phyloP scores from a whole-genome alignment of 176 grass and related monocot genomes.

The Rhynchospora breviuscula region DNA sequence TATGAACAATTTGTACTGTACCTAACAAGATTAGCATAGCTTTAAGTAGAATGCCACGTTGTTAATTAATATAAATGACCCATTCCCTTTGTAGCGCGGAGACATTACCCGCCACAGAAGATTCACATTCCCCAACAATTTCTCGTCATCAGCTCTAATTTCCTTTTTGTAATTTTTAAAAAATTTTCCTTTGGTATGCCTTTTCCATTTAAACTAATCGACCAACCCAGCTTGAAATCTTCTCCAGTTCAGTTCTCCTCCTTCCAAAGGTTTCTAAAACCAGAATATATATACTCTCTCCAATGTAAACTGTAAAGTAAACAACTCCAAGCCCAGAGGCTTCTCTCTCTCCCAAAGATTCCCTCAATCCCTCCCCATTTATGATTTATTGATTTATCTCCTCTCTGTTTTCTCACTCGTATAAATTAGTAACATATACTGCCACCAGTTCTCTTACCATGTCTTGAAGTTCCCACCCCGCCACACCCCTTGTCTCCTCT shows the following conservation, averaged over 20 bases:
- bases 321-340: neutral
- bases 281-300: conserved; percentile 19
- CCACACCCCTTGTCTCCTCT: neutral
- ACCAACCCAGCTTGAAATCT: neutral
- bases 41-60: neutral
- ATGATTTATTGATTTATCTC: neutral
- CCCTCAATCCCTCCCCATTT: neutral
- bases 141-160: neutral
- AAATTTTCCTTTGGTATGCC: neutral
- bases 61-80: neutral
- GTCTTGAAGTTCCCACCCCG: neutral
- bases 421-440: neutral
- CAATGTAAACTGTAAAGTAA: neutral
- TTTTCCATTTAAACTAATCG: neutral
- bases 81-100: neutral
- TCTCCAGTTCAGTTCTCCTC: no score
- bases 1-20: no score
- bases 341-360: conserved; percentile 1
- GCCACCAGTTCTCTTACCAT: neutral
- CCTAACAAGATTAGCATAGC: neutral
- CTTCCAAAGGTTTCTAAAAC: conserved; percentile 15
- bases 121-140: neutral
- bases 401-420: neutral
- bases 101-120: neutral
- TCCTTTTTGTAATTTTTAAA: no score